Evolutionary conservation across 164 flowering plant genomes (phyloP), one percentile per base, ranked within the genome.

Genomic region (Euptelea pleiosperma): DNA sequence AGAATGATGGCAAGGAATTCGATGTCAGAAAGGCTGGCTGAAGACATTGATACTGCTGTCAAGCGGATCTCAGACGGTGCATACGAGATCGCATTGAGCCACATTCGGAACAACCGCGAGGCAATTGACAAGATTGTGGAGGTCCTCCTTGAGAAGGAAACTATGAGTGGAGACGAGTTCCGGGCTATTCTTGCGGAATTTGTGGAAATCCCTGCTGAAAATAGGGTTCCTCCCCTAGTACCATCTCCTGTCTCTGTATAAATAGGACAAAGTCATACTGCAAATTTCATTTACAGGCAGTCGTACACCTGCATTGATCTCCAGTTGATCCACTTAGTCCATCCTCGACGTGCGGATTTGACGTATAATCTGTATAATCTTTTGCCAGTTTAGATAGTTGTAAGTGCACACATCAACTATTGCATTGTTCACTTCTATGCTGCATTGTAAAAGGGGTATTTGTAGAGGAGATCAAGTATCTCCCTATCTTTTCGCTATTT

Each of bases 1-100:
- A 78, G 91, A 69, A 89, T 86, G 93, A 84, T 86, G 89, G 91
- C 93, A 0, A 78, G 93, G 68, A 89, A 89, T 62, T 86, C 93
- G 7, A 89, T 89, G 96, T 86, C 93, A 0, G 93, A 86, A 61
- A 86, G 55, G 74, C 93, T 86, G 8, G 93, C 93, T 0, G 93
- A 86, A 66, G 91, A 84, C 66, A 89, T 89, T 51, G 96, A 89
- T 70, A 43, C 69, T 22, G 93, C 91, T 4, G 63, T 86, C 28
- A 86, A 86, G 79, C 72, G 68, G 47, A 35, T 89, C 49, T 78
- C 92, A 9, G 96, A 86, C 55, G 57, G 70, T 18, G 96, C 93
- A 6, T 86, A 89, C 35, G 81, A 86, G 68, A 86, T 83, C 63
- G 91, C 96, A 2, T 70, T 84, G 70, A 40, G 34, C 49, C 91